Percentiles rank a stretch among this genome's conserved stretches.
Conservation (phyloP, 352 stramenopile species). For the Globisporangium orthogonon region DNA sequence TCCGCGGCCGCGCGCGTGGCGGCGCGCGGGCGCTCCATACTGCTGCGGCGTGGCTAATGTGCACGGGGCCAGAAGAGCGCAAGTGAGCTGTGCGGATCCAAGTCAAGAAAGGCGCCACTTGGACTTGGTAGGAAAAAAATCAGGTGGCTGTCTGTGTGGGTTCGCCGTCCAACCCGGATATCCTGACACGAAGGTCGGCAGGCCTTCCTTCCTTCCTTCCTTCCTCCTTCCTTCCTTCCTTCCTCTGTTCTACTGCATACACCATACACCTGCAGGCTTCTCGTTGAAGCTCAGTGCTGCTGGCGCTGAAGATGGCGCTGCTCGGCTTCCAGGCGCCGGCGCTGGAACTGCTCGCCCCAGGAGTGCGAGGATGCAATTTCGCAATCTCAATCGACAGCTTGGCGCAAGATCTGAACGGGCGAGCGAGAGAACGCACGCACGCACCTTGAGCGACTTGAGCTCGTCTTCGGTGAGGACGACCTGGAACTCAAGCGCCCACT, state of each 20-base stretch:
- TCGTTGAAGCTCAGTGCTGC: conserved; percentile 6
- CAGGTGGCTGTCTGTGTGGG: too few relatives aligned
- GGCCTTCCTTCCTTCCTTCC: too few relatives aligned
- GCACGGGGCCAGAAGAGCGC: too few relatives aligned
- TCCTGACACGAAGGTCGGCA: too few relatives aligned
- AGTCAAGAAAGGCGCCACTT: too few relatives aligned
- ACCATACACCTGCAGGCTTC: too few relatives aligned
- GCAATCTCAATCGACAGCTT: background rate
- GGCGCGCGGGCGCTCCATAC: conserved; percentile 10
- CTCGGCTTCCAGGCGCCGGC: conserved; percentile 43
- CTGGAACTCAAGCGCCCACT: conserved; percentile 38
- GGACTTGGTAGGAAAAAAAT: too few relatives aligned
- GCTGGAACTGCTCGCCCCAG: conserved; percentile 29
- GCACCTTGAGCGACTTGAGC: conserved; percentile 49
- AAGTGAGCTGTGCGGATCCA: too few relatives aligned
- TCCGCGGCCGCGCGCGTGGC: conserved; percentile 4
- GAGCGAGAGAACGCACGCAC: background rate
- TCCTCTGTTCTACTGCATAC: too few relatives aligned
- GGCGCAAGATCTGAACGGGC: background rate
- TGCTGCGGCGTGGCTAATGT: too few relatives aligned
- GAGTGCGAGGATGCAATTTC: background rate
- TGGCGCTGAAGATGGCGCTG: conserved; percentile 42
- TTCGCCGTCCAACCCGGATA: too few relatives aligned
- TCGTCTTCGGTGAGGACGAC: conserved; percentile 55
- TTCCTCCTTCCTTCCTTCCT: too few relatives aligned